Evolutionary conservation across 1,284 basidiomycete genomes (phyloP), one percentile per base, ranked within the genome.

Genomic region (Fistulinella staudtii): DNA sequence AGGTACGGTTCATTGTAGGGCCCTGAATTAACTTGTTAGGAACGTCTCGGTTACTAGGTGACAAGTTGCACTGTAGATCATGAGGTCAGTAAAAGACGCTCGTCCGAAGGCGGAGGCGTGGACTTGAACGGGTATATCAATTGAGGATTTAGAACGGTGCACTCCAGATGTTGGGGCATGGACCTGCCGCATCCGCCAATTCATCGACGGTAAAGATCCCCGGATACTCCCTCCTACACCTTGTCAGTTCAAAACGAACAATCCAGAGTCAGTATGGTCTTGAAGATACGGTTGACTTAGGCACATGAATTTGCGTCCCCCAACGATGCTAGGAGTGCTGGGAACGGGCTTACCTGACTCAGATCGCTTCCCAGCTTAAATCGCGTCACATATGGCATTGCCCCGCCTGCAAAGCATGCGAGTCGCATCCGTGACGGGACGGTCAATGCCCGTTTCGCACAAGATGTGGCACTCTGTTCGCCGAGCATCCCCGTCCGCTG

Each of bases 391-490:
- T 40, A 33, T 30, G 27, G 23, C 43, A 30, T 33, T n/a, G 36
- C 45, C 46, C 38, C 45, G 29, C 39, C 30, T 36, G 5, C 25
- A 27, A 52, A 44, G 42, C 41, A 40, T 34, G 39, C 22, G 77
- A 74, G 75, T 79, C 46, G 76, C 85, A 2, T 91, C 84, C 64
- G 84, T 81, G 75, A 80, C 80, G 43, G 75, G 81, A 34, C 65
- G 25, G 77, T 81, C 23, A 79, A 89, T 41, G 83, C 86, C 18
- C 61, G 65, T 2, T 81, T 58, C 86, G 82, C 62, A 64, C 68
- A 37, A 55, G 74, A 40, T 69, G 81, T 50, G 74, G 66, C 15
- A 85, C 92, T 47, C 68, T 75, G 33, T 65, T 89, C 0, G 75
- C 8, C n/a, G n/a, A n/a, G n/a, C n/a, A n/a, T n/a, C n/a, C n/a